Evolutionary conservation across 192 early-diverging fungal species (phyloP).

Genomic region (Backusella parvicylindrica): DNA sequence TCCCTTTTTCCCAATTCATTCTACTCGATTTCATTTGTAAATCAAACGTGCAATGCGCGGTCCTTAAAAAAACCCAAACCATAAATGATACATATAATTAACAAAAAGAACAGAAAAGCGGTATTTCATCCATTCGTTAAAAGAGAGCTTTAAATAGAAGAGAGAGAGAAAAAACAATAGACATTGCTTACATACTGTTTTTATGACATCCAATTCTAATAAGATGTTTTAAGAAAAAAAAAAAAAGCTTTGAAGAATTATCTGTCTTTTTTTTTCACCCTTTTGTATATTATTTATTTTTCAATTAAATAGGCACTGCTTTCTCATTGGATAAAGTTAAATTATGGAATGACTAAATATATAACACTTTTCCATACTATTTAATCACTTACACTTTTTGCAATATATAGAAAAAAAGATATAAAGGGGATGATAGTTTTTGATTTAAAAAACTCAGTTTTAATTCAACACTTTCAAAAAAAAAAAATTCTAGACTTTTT

Average conservation of each 20-base stretch:
- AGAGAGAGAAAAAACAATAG: background rate
- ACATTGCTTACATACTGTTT: background rate
- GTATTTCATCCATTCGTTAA: background rate
- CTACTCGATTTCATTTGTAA: background rate
- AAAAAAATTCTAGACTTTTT: background rate
- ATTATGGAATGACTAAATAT: background rate
- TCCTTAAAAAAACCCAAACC: background rate
- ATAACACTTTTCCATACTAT: background rate
- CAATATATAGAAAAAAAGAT: background rate
- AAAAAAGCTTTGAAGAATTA: no score
- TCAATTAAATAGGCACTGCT: background rate
- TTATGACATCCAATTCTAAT: background rate
- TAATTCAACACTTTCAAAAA: background rate
- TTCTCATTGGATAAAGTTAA: background rate
- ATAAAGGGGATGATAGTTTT: background rate
- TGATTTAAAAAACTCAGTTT: background rate
- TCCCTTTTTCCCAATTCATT: background rate
- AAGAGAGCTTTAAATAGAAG: background rate
- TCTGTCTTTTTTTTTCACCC: background rate
- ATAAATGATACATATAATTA: background rate
- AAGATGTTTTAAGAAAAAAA: background rate
- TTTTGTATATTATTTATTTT: background rate
- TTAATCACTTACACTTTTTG: background rate
- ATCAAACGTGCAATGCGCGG: background rate
- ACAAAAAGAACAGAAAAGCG: background rate